Conservation (phyloP, 768 basidiomycete genomes). For the Hygrophoropsis aurantiaca region DNA sequence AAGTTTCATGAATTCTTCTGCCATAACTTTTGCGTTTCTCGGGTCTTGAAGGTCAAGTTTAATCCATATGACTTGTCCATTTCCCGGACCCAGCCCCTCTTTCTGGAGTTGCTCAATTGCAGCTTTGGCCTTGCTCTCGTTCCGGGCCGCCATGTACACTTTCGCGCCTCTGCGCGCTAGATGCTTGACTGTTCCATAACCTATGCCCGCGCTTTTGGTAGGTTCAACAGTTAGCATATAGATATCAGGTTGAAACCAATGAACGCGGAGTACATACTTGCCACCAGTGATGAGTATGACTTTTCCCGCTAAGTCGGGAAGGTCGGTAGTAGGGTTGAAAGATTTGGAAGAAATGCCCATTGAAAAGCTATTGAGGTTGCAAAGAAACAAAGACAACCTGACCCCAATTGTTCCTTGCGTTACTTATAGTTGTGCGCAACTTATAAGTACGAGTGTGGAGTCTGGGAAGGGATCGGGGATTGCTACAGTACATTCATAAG, state of each 20-base stretch:
- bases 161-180: constrained; percentile 58
- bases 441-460: too few species aligned
- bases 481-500: too few species aligned
- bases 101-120: constrained; percentile 46
- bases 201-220: constrained; percentile 52
- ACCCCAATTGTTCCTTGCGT: too few species aligned
- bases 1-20: constrained; percentile 46
- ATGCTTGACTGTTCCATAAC: constrained; percentile 49
- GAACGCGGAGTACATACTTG: constrained; percentile 36
- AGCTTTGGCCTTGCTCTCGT: constrained; percentile 41
- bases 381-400: too few species aligned
- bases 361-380: too few species aligned
- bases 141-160: constrained; percentile 57
- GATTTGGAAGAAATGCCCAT: constrained; percentile 25
- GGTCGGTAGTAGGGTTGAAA: constrained; percentile 38
- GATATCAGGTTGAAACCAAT: too few species aligned
- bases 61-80: constrained; percentile 49
- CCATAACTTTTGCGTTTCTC: constrained; percentile 44
- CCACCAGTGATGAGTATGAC: constrained; percentile 59
- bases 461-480: too few species aligned
- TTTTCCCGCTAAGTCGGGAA: constrained; percentile 48
- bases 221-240: too few species aligned
- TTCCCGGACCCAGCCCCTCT: constrained; percentile 43
- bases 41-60: constrained; percentile 54
- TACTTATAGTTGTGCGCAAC: too few species aligned